Evolutionary conservation across 345 rosid species (phyloP).

Genomic region (Citrus trifoliata): DNA sequence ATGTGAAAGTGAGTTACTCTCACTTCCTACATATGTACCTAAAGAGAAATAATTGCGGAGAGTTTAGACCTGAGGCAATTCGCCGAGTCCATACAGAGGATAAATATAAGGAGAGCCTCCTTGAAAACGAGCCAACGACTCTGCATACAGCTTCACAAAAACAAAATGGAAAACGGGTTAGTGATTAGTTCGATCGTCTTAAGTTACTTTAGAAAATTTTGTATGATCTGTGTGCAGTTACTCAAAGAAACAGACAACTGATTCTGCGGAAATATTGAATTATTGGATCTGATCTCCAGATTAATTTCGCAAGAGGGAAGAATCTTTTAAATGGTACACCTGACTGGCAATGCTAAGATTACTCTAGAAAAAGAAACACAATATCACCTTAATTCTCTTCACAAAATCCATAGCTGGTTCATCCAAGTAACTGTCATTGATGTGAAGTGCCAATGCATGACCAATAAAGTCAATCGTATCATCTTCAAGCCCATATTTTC

Average conservation of each 20-base stretch:
- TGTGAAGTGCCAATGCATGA: constrained; percentile 87
- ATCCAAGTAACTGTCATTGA: constrained; percentile 70
- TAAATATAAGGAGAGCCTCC: constrained; percentile 94
- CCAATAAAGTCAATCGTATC: constrained; percentile 87
- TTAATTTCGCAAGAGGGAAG: not conserved
- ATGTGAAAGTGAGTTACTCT: constrained; percentile 10
- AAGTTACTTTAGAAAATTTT: not conserved
- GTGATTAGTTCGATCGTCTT: not conserved
- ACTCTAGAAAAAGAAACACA: not conserved
- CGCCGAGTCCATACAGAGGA: constrained; percentile 88
- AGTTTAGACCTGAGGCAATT: constrained; percentile 74
- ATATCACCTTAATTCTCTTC: constrained; percentile 72
- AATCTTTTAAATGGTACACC: not conserved
- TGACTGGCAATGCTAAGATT: not conserved
- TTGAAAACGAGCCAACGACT: constrained; percentile 88
- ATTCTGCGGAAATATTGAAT: not conserved
- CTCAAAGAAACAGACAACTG: not conserved
- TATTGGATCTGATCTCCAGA: not conserved
- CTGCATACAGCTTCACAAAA: constrained; percentile 70
- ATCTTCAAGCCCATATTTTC: constrained; percentile 90
- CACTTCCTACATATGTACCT: not conserved
- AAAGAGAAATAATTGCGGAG: not conserved
- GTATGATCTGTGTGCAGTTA: not conserved
- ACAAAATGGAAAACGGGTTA: not conserved
- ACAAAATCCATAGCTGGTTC: constrained; percentile 77